These are phyloP conservation scores for Alternaria arborescens DNA, from an alignment of 2,329 filamentous ascomycete species.

Conservation along the genomic window DNA sequence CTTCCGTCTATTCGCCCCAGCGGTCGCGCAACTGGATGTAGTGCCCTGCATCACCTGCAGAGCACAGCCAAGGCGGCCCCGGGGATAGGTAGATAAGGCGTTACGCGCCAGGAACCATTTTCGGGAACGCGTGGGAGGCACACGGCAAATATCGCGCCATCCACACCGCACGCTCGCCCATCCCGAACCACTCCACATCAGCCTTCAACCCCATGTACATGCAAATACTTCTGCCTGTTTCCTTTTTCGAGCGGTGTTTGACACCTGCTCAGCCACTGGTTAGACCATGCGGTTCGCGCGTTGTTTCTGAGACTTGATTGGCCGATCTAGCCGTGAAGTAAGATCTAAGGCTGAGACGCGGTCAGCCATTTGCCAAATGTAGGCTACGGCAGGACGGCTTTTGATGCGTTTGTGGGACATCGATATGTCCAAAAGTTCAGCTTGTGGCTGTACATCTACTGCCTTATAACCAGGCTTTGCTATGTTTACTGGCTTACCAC, in stretches of 20 bases:
- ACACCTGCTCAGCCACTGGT: not conserved
- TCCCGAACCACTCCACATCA: slow-evolving; percentile 13
- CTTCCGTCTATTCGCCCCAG: not conserved
- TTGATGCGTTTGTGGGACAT: slow-evolving; percentile 11
- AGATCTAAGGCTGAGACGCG: slow-evolving; percentile 31
- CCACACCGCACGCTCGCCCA: not conserved
- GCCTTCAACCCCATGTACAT: slow-evolving; percentile 2
- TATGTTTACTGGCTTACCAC: not conserved
- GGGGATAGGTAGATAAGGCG: slow-evolving; percentile 9
- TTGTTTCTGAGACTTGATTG: slow-evolving; percentile 13
- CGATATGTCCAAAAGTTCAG: slow-evolving; percentile 8
- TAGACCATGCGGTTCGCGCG: slow-evolving; percentile 4
- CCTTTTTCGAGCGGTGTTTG: slow-evolving; percentile 5
- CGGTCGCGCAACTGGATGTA: not conserved
- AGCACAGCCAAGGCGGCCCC: slow-evolving; percentile 11
- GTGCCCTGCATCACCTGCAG: slow-evolving; percentile 9
- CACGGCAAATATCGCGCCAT: slow-evolving; percentile 11
- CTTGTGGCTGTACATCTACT: slow-evolving; percentile 5
- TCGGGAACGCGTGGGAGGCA: slow-evolving; percentile 22
- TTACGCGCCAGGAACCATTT: slow-evolving; percentile 6
- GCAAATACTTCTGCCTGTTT: slow-evolving; percentile 10
- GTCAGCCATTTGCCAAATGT: slow-evolving; percentile 30
- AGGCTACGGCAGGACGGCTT: slow-evolving; percentile 20
- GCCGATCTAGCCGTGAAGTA: slow-evolving; percentile 4
- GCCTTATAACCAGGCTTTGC: slow-evolving; percentile 12